phyloP scores from a whole-genome alignment of 2,329 filamentous ascomycete species.

The Fusarium verrucosum region DNA sequence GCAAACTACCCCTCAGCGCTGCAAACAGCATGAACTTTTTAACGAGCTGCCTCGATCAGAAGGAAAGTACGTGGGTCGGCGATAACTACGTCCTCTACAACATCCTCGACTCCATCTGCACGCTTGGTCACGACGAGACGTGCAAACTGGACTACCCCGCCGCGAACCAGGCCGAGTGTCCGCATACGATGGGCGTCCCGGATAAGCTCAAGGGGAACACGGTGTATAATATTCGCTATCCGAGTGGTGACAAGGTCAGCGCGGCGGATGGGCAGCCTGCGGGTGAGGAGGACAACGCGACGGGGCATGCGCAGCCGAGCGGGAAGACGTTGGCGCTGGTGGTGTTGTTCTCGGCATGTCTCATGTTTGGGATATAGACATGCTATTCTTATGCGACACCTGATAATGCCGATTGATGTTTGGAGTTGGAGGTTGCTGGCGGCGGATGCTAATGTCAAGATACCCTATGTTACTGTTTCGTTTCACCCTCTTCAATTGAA shows the following conservation, averaged over 20 bases:
- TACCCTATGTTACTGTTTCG: constrained; percentile 28
- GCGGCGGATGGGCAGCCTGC: constrained; percentile 42
- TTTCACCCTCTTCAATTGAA: constrained; percentile 2
- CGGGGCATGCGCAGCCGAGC: constrained; percentile 3
- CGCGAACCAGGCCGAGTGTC: constrained; percentile 57
- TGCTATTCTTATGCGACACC: background rate
- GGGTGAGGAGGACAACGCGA: constrained; percentile 14
- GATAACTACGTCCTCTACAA: constrained; percentile 61
- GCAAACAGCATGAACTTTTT: constrained; percentile 64
- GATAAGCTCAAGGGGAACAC: constrained; percentile 49
- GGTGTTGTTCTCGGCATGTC: constrained; percentile 25
- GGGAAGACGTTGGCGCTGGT: constrained; percentile 17
- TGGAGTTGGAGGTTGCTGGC: constrained; percentile 11
- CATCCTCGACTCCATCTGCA: constrained; percentile 60
- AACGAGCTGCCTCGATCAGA: constrained; percentile 54
- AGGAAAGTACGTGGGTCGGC: constrained; percentile 56
- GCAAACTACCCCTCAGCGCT: constrained; percentile 56
- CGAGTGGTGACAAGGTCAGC: constrained; percentile 53
- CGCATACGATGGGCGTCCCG: constrained; percentile 53
- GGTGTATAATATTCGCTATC: constrained; percentile 60
- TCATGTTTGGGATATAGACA: constrained; percentile 15
- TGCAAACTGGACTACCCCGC: constrained; percentile 56
- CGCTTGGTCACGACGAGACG: constrained; percentile 56
- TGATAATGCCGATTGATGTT: background rate
- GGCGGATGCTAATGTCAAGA: constrained; percentile 31